Base-by-base conservation (phyloP, 1,139 yeast species). In the Suhomyces guaymorum region DNA sequence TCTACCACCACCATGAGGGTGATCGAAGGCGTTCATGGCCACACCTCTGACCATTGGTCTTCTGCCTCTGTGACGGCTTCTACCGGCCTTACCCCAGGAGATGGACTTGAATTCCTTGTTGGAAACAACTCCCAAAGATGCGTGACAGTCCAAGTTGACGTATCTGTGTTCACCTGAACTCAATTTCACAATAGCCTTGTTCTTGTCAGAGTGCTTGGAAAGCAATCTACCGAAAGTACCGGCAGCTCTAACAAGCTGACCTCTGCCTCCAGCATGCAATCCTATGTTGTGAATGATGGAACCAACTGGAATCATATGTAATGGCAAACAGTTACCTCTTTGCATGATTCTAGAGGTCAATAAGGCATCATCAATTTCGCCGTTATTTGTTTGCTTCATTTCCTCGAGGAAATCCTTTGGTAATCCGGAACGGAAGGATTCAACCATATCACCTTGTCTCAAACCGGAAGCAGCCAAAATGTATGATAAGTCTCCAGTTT, bases 1-100 rank as follows among this genome's bases (percentile, higher is more conserved):
- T 76, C 98, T 84, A 69, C 99, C 99, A 83, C 99, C 99, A 75
- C 99, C 99, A 56, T 89, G 94, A 49, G 99, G 99, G 71, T 92
- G 99, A 65, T 92, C 97, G 57, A 82, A 80, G 43, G 95, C 94
- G 66, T 92, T 92, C 96, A 88, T 88, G 35, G 98, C 98, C 51
- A 89, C 88, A 78, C 99, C 99, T 73, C 99, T 85, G 24, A 89
- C 96, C 36, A 84, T 78, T 22, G 99, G 98, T 63, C 98, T 81
- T 54, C 83, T 82, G 47, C 98, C 98, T 58, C 86, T 70, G 73
- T 89, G 84, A 61, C 99, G 83, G 35, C 83, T 73, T 63, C 97
- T 80, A 53, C 99, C 99, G 11, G 99, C 99, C 63, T 94, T 92
- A 75, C 99, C 98, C 67, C 89, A 76, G 37, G 87, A 78, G 43